Base-by-base conservation (phyloP, 2,329 filamentous ascomycete species). In the Hymenoscyphus occultus region DNA sequence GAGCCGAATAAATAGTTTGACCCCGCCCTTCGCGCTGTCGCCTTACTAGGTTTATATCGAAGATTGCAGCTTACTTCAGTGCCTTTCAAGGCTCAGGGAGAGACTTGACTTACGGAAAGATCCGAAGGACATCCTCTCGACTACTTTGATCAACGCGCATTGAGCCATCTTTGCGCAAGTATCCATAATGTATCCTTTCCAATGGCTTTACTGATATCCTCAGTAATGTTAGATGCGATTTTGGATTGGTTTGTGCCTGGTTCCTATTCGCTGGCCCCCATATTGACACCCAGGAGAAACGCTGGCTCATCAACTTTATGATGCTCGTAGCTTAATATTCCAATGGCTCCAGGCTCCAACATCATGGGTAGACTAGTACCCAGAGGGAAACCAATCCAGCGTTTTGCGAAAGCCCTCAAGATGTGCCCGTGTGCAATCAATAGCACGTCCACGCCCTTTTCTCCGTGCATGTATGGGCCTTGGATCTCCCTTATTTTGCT, bases 371-470 rank as follows among this genome's bases (percentile, higher is more conserved):
- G 59, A 10, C 70, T 72, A 59, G 65, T 71, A 39, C 71, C 69
- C 14, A 78, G 65, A 32, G 74, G 73, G 74, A 81, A 82, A 0
- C 79, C 72, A 63, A 86, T 76, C 84, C 84, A 86, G 28, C 84
- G 73, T 61, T 83, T 84, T 19, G 83, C 81, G 71, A 86, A 84
- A 1, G 81, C 80, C 51, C 84, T 75, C 67, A 86, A 67, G 39
- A 86, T 82, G 75, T 85, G 84, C 1, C 78, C 77, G 68, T 79
- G 77, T 6, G 74, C 76, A 64, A 78, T 75, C 60, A 86, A 75
- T 35, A 86, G 74, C 35, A 86, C 80, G 74, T 85, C 82, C 40
- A 78, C 79, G 2, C 75, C 74, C 59, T 76, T 75, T 65, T 75
- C 75, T 14, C 78, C 80, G 61, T 71, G 68, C 78, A 81, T 81